Evolutionary conservation across 306 rosid species (phyloP).

Genomic region (Pterocarpus santalinus): DNA sequence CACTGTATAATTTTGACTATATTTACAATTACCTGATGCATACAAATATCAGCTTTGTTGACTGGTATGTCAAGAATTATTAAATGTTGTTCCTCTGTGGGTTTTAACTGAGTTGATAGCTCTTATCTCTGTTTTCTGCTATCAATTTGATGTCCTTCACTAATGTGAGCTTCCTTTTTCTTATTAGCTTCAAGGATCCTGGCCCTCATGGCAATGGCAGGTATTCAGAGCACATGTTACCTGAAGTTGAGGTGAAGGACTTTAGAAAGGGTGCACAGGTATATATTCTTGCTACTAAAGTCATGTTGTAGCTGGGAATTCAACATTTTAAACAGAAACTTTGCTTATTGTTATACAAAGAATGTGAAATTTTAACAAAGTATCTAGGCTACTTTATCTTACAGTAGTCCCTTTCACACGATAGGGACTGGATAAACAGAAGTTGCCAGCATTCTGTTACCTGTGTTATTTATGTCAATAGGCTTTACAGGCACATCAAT

Average conservation of each 20-base stretch:
- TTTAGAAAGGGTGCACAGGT: conserved; percentile 99
- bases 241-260: conserved; percentile 90
- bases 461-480: not conserved
- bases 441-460: conserved; percentile 17
- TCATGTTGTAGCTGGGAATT: conserved; percentile 26
- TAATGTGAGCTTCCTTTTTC: conserved; percentile 30
- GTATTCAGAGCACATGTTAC: conserved; percentile 94
- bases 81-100: not conserved
- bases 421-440: not conserved
- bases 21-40: conserved; percentile 80
- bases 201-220: conserved; percentile 99
- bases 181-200: conserved; percentile 91
- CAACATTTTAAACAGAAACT: conserved; percentile 31
- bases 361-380: conserved; percentile 27
- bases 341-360: not conserved
- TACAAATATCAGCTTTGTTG: conserved; percentile 93
- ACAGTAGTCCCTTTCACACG: conserved; percentile 18
- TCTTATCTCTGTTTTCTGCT: conserved; percentile 38
- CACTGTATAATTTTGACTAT: conserved; percentile 81
- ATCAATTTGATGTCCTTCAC: conserved; percentile 33
- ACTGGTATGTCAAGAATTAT: conserved; percentile 68
- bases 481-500: not conserved
- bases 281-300: conserved; percentile 41
- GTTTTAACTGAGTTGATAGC: conserved; percentile 21
- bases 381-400: conserved; percentile 33